Conservation (phyloP, 169 alveolate genomes). For the Pseudocohnilembus persalinus region DNA sequence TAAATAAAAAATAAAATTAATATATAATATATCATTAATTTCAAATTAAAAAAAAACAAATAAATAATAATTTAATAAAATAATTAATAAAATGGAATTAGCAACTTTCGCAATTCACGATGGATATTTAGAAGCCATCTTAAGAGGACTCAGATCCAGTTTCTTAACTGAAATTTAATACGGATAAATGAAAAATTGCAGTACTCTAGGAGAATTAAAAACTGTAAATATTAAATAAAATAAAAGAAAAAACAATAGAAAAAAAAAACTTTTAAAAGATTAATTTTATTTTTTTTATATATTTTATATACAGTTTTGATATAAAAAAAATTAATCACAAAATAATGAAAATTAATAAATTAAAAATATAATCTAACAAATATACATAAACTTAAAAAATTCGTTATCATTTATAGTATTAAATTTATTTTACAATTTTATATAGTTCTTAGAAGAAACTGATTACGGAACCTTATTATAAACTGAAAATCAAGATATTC, state of each 20-base stretch:
- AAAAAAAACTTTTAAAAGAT: too few species aligned
- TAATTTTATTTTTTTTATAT: too few species aligned
- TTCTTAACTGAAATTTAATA: constrained; percentile 95
- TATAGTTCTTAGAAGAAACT: constrained; percentile 91
- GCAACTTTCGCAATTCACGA: constrained; percentile 93
- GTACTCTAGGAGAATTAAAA: constrained; percentile 75
- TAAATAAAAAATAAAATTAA: too few species aligned
- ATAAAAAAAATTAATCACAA: too few species aligned
- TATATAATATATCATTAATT: too few species aligned
- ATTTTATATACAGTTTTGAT: too few species aligned
- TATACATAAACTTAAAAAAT: too few species aligned
- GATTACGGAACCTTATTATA: constrained; percentile 93
- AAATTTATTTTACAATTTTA: too few species aligned
- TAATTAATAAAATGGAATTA: constrained; percentile 84
- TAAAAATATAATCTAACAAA: too few species aligned
- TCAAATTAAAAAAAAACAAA: too few species aligned
- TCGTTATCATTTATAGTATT: neutral
- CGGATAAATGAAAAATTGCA: constrained; percentile 73
- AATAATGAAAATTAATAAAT: too few species aligned
- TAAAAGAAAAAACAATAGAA: too few species aligned
- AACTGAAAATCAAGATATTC: constrained; percentile 93
- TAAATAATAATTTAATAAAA: constrained; percentile 5
- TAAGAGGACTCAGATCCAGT: constrained; percentile 95
- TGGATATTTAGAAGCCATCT: constrained; percentile 97
- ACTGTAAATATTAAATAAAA: constrained; percentile 33